Conservation (phyloP, 768 basidiomycete genomes). For the Brasilioporus rufonigricans region DNA sequence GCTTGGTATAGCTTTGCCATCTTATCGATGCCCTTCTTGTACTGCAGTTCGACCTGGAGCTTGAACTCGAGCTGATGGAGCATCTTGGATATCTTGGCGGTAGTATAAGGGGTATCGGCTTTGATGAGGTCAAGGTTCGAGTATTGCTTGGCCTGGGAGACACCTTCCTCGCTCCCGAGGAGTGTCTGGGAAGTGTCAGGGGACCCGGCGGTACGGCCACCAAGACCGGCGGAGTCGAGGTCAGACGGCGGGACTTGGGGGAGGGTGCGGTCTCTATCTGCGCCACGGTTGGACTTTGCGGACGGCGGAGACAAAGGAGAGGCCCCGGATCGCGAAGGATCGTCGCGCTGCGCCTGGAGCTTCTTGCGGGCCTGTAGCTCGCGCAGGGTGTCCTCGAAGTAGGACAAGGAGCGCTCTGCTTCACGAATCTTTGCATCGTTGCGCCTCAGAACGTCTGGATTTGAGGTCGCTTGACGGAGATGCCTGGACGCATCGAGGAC, state of each 20-base stretch:
- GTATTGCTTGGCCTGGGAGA: constrained; percentile 61
- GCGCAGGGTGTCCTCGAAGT: constrained; percentile 83
- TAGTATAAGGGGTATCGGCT: constrained; percentile 94
- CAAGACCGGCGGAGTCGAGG: constrained; percentile 34
- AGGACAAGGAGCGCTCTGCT: constrained; percentile 77
- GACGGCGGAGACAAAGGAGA: constrained; percentile 30
- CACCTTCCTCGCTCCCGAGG: constrained; percentile 37
- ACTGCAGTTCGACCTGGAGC: constrained; percentile 96
- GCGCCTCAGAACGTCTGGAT: constrained; percentile 79
- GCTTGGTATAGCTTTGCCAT: constrained; percentile 97
- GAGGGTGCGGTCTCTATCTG: constrained; percentile 35
- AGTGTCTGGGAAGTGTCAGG: constrained; percentile 41
- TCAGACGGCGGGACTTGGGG: constrained; percentile 54
- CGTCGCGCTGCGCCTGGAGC: constrained; percentile 52
- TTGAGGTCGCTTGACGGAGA: constrained; percentile 77
- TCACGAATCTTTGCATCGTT: constrained; percentile 87
- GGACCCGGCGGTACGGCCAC: constrained; percentile 36
- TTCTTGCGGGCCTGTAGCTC: constrained; percentile 79
- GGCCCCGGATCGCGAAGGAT: constrained; percentile 54
- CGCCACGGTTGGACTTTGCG: constrained; percentile 14
- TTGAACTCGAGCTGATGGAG: constrained; percentile 99
- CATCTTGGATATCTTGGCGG: constrained; percentile 96
- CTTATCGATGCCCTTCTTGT: constrained; percentile 97
- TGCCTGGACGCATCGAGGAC: constrained; percentile 82
- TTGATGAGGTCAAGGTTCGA: constrained; percentile 93